A percentile compares a stretch with the other conserved stretches of the same genome.
Conservation (phyloP, 495 filamentous ascomycete genomes). For the Durotheca rogersii region DNA sequence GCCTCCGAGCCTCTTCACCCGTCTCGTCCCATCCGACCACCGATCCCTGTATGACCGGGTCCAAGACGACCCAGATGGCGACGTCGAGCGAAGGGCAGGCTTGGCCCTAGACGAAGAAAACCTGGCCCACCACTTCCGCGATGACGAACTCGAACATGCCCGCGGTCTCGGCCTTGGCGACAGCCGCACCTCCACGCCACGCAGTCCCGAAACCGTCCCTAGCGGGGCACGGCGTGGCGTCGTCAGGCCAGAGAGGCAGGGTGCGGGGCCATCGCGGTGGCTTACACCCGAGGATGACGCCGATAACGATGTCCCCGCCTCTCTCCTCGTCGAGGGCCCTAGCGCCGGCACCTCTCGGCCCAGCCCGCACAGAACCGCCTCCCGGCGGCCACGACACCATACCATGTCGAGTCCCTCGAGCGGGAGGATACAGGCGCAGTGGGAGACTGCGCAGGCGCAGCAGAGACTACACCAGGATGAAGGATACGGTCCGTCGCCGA, state of each 20-base stretch:
- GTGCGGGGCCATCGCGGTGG: conserved; percentile 36
- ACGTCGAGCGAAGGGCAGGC: conserved; percentile 68
- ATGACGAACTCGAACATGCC: conserved; percentile 64
- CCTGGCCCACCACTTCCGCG: conserved; percentile 63
- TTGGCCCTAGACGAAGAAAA: conserved; percentile 70
- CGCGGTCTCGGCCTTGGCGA: conserved; percentile 65
- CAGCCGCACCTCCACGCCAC: conserved; percentile 58
- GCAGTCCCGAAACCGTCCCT: conserved; percentile 46
- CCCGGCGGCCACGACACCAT: conserved; percentile 23
- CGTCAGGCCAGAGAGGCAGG: conserved; percentile 7
- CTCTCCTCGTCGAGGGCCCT: conserved; percentile 72
- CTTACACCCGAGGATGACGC: conserved; percentile 63
- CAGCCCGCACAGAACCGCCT: conserved; percentile 25
- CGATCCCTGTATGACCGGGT: conserved; percentile 74
- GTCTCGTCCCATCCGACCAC: conserved; percentile 65
- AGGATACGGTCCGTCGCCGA: conserved; percentile 29
- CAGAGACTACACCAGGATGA: conserved; percentile 59
- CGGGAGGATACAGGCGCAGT: conserved; percentile 58
- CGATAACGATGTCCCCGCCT: conserved; percentile 90
- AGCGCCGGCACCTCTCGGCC: conserved; percentile 38
- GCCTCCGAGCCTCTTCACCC: conserved; percentile 76
- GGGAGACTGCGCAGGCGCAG: conserved; percentile 64
- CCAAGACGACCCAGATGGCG: conserved; percentile 61
- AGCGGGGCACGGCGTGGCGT: conserved; percentile 14
- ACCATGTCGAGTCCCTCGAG: conserved; percentile 54